A percentile compares a stretch with the other conserved stretches of the same genome.
These are phyloP conservation scores for Annulohypoxylon maeteangense DNA, from an alignment of 495 filamentous ascomycete species.

Conservation along the genomic window DNA sequence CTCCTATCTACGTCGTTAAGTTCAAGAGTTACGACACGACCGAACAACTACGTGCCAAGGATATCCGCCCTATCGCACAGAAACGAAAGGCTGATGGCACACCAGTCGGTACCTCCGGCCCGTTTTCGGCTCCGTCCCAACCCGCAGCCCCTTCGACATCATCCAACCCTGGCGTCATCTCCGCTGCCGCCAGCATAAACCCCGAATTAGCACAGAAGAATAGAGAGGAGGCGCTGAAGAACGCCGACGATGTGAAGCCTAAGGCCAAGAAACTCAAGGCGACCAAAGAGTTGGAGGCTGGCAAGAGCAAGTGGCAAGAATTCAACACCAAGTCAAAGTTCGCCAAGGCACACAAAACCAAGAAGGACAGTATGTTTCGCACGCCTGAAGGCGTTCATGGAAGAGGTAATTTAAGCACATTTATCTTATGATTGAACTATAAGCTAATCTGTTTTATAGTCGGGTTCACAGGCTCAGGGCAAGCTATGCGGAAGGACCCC, in stretches of 20 bases:
- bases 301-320: slow-evolving; percentile 94
- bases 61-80: slow-evolving; percentile 83
- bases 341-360: slow-evolving; percentile 68
- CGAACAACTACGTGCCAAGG: slow-evolving; percentile 84
- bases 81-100: slow-evolving; percentile 93
- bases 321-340: slow-evolving; percentile 84
- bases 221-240: slow-evolving; percentile 53
- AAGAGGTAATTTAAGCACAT: slow-evolving; percentile 69
- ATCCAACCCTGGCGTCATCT: slow-evolving; percentile 74
- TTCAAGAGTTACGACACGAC: slow-evolving; percentile 91
- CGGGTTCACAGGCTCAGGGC: slow-evolving; percentile 94
- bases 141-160: slow-evolving; percentile 47
- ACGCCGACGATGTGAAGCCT: slow-evolving; percentile 51
- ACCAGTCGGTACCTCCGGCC: slow-evolving; percentile 62
- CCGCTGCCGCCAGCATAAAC: slow-evolving; percentile 87
- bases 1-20: slow-evolving; percentile 90
- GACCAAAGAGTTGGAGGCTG: slow-evolving; percentile 85
- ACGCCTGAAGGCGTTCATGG: slow-evolving; percentile 87
- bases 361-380: slow-evolving; percentile 98
- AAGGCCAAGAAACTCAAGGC: slow-evolving; percentile 84
- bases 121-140: slow-evolving; percentile 56
- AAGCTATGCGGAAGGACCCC: slow-evolving; percentile 92
- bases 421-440: background rate
- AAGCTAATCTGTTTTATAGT: slow-evolving; percentile 66
- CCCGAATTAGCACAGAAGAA: slow-evolving; percentile 77